Evolutionary conservation across 768 basidiomycete genomes (phyloP), one percentile per base, ranked within the genome.

Genomic region (Daedaleopsis nitida): DNA sequence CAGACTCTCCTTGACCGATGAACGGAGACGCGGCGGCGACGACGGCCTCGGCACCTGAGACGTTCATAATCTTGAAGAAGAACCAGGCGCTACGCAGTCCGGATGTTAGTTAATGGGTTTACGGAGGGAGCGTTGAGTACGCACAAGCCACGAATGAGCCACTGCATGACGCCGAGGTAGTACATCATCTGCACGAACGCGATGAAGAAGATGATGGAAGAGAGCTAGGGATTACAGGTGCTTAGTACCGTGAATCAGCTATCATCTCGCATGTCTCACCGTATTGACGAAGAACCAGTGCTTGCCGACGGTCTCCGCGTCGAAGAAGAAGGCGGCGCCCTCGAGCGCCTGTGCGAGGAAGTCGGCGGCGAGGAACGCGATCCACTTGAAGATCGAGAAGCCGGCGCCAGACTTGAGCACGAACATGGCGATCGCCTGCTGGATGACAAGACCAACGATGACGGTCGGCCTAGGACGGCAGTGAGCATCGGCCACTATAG

Each of bases 21-120:
- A 91, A 96, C n/a, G 94, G 94, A 0, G 93, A 94, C 14, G 93
- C 88, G 52, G 94, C 87, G 32, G 94, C 94, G 44, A 96, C 92
- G 59, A 96, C 89, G 38, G 94, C 94, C 71, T 96, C 94, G 4
- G 93, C 94, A 60, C 95, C 94, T 19, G 94, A 95, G 37, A 96
- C 84, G 64, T 91, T 87, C 86, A 96, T 83, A 55, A 91, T 75
- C 74, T 93, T 94, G 79, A 92, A 94, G 83, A 96, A 96, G 77
- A 96, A 83, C 92, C 91, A 94, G 3, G 94, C 94, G 69, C 88
- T 89, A 57, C 48, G 56, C 44, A 35, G 38, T 23, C 54, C 49
- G 52, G 59, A 37, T 58, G 62, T 16, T n/a, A n/a, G 24, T 24
- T 57, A 13, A 32, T 14, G 13, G 12, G 19, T 6, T 4, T 2